Conservation (phyloP, 1,284 basidiomycete species). For the Trametes versicolor region DNA sequence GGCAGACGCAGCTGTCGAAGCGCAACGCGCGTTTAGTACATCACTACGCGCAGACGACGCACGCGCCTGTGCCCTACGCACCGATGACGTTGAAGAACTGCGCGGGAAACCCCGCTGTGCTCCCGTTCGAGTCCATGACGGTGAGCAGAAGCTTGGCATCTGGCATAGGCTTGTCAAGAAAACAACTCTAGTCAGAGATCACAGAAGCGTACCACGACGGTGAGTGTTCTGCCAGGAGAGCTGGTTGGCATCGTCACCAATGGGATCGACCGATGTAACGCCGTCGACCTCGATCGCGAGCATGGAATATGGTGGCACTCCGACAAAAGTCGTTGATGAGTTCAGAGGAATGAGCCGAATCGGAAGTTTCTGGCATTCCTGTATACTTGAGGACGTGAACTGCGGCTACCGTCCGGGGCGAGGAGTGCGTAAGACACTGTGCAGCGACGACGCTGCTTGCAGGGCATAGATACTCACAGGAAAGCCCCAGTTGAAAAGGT, state of each 20-base stretch:
- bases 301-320: slow-evolving; percentile 60
- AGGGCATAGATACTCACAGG: slow-evolving; percentile 16
- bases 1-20: slow-evolving; percentile 28
- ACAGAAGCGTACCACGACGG: slow-evolving; percentile 49
- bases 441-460: too few species aligned
- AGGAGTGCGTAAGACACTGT: neutral
- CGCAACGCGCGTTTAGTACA: neutral
- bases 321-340: slow-evolving; percentile 33
- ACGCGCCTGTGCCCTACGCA: slow-evolving; percentile 39
- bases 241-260: slow-evolving; percentile 51
- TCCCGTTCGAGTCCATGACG: slow-evolving; percentile 55
- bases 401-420: slow-evolving; percentile 3
- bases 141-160: slow-evolving; percentile 53
- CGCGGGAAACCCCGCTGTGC: slow-evolving; percentile 51
- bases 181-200: neutral
- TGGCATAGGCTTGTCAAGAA: slow-evolving; percentile 33
- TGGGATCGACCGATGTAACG: slow-evolving; percentile 49
- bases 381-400: slow-evolving; percentile 26
- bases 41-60: slow-evolving; percentile 14
- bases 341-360: slow-evolving; percentile 33
- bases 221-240: slow-evolving; percentile 56
- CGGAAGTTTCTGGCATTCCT: slow-evolving; percentile 35
- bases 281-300: slow-evolving; percentile 54
- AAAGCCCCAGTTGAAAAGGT: slow-evolving; percentile 41
- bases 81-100: slow-evolving; percentile 48